A percentile compares a stretch with the other conserved stretches of the same genome.
Conservation (phyloP, 805 yeast genomes). For the Cyberlindnera galapagoensis region DNA sequence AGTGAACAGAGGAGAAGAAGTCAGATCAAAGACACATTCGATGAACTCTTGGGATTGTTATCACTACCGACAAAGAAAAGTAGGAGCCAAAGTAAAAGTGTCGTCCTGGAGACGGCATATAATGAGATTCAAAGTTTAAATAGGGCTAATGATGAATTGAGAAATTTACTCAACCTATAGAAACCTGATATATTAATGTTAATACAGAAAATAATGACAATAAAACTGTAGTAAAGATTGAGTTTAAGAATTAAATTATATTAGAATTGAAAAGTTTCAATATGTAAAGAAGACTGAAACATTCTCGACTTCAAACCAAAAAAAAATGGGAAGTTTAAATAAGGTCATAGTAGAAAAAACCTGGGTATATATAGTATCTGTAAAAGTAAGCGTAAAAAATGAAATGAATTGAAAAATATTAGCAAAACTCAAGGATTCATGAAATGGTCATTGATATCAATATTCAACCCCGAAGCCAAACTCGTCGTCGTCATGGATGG, state of each 20-base stretch:
- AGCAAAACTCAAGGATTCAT: constrained; percentile 18
- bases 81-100: constrained; percentile 19
- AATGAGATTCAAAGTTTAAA: constrained; percentile 15
- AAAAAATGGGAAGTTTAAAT: too few species aligned
- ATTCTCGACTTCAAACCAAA: too few species aligned
- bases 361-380: too few species aligned
- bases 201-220: too few species aligned
- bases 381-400: neutral
- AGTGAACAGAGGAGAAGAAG: constrained; percentile 23
- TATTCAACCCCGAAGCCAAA: constrained; percentile 23
- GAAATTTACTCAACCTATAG: too few species aligned
- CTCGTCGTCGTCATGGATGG: constrained; percentile 42
- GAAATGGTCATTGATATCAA: constrained; percentile 24
- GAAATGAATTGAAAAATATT: neutral
- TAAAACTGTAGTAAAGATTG: too few species aligned
- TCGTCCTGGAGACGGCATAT: constrained; percentile 19
- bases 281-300: too few species aligned
- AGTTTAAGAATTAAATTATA: too few species aligned
- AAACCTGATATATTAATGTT: too few species aligned
- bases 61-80: constrained; percentile 15
- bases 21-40: constrained; percentile 21
- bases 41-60: constrained; percentile 12
- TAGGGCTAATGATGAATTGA: constrained; percentile 13
- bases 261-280: too few species aligned
- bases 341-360: too few species aligned